phyloP scores from a whole-genome alignment of 208 protist species.

The Leishmania aethiopica region DNA sequence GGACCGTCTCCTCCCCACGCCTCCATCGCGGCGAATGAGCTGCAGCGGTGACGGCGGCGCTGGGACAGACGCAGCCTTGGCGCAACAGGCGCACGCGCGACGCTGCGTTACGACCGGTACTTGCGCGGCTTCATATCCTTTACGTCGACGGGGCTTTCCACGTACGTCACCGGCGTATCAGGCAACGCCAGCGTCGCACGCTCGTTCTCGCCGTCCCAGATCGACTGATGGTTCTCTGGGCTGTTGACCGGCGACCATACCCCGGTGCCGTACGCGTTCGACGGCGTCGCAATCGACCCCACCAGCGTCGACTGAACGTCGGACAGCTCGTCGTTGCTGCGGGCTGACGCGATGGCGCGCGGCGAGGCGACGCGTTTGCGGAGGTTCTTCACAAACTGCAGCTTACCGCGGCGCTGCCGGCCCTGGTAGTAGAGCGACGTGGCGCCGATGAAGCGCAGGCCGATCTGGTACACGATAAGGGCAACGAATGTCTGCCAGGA shows the following conservation, averaged over 20 bases:
- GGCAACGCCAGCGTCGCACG: conserved; percentile 17
- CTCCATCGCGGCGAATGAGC: neutral
- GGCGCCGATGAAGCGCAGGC: conserved; percentile 53
- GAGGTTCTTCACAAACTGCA: conserved; percentile 69
- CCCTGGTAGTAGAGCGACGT: conserved; percentile 69
- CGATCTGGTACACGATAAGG: conserved; percentile 66
- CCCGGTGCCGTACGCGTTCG: conserved; percentile 39
- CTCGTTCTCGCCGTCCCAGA: conserved; percentile 14
- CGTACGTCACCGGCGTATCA: conserved; percentile 24
- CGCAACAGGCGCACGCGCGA: neutral
- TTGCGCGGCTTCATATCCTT: neutral
- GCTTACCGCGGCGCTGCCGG: conserved; percentile 49
- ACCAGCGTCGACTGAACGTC: conserved; percentile 43
- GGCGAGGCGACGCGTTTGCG: conserved; percentile 58
- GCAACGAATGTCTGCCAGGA: conserved; percentile 72
- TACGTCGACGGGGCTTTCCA: conserved; percentile 20
- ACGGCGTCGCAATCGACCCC: conserved; percentile 64
- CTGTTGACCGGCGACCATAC: conserved; percentile 7
- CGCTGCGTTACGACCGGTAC: neutral
- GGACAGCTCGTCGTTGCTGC: conserved; percentile 57
- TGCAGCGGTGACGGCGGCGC: neutral
- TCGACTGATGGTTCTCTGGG: conserved; percentile 13
- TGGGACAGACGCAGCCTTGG: neutral
- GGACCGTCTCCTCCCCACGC: neutral
- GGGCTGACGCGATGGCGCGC: conserved; percentile 60